These are phyloP conservation scores for Fragaria vesca DNA, from an alignment of 306 rosid genomes.

Conservation along the genomic window DNA sequence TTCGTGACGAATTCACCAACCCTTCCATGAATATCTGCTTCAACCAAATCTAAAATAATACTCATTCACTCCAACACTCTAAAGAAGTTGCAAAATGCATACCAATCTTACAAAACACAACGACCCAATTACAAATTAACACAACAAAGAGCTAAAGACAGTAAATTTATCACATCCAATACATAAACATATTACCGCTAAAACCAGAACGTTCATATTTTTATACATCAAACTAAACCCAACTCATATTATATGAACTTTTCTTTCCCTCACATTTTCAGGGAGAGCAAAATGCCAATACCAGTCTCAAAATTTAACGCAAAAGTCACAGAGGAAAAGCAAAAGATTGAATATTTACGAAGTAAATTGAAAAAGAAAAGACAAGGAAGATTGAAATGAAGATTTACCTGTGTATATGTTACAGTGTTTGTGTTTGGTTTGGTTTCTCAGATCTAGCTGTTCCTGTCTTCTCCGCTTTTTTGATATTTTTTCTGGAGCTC, in stretches of 20 bases:
- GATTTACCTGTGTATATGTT: background rate
- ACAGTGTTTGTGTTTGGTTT: background rate
- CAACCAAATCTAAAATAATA: background rate
- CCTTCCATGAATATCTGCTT: slow-evolving; percentile 29
- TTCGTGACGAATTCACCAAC: slow-evolving; percentile 12
- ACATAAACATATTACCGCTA: background rate
- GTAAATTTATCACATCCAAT: background rate
- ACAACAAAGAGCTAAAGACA: background rate
- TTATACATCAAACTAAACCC: background rate
- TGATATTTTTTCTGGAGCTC: background rate
- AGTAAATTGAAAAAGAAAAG: background rate
- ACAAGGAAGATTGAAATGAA: background rate
- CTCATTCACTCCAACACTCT: background rate
- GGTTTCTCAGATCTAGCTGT: slow-evolving; percentile 5
- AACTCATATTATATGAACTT: no score
- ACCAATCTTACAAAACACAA: background rate
- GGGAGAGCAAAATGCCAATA: background rate
- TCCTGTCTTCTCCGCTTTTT: background rate
- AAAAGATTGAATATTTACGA: background rate
- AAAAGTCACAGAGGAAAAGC: background rate
- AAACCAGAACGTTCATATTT: background rate
- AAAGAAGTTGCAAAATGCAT: background rate
- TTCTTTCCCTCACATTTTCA: background rate
- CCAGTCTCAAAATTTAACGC: no score
- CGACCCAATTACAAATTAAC: background rate